These are phyloP conservation scores for Fusarium sororula DNA, from an alignment of 2,329 filamentous ascomycete genomes.

Conservation along the genomic window DNA sequence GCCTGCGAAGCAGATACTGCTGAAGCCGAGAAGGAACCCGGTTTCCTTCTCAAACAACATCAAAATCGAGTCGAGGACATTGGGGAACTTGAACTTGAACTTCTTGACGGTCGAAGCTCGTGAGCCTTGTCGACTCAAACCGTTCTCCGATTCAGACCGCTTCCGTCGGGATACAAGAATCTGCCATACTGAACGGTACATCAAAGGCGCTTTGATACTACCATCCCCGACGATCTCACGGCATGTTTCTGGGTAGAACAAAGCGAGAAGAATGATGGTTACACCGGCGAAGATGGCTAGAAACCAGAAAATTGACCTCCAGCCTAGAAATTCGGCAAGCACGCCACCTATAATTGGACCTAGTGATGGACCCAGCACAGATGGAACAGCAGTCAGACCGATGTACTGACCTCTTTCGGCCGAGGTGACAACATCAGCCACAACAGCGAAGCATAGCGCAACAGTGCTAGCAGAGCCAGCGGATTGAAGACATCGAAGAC, in stretches of 20 bases:
- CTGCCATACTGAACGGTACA: slow-evolving; percentile 50
- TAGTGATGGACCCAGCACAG: slow-evolving; percentile 58
- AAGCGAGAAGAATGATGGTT: slow-evolving; percentile 53
- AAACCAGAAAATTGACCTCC: slow-evolving; percentile 71
- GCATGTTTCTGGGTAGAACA: slow-evolving; percentile 65
- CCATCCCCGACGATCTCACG: slow-evolving; percentile 62
- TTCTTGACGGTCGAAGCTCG: slow-evolving; percentile 23
- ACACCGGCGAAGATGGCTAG: slow-evolving; percentile 57
- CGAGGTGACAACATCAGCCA: slow-evolving; percentile 70
- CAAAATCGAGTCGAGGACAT: slow-evolving; percentile 52
- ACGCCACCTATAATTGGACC: slow-evolving; percentile 69
- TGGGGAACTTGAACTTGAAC: slow-evolving; percentile 52
- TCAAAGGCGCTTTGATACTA: slow-evolving; percentile 52
- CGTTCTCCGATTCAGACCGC: neutral
- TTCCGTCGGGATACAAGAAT: slow-evolving; percentile 35
- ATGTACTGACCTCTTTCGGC: slow-evolving; percentile 70
- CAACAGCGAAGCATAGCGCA: slow-evolving; percentile 65
- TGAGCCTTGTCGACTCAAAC: slow-evolving; percentile 21
- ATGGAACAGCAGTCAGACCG: slow-evolving; percentile 59
- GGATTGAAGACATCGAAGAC: slow-evolving; percentile 65
- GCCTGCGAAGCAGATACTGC: slow-evolving; percentile 58
- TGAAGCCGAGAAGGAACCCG: slow-evolving; percentile 55
- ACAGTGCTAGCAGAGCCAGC: slow-evolving; percentile 68
- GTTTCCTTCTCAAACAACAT: slow-evolving; percentile 55
- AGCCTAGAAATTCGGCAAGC: slow-evolving; percentile 64